Evolutionary conservation across 495 filamentous ascomycete species (phyloP), one percentile per base, ranked within the genome.

Genomic region (Apodospora peruviana): DNA sequence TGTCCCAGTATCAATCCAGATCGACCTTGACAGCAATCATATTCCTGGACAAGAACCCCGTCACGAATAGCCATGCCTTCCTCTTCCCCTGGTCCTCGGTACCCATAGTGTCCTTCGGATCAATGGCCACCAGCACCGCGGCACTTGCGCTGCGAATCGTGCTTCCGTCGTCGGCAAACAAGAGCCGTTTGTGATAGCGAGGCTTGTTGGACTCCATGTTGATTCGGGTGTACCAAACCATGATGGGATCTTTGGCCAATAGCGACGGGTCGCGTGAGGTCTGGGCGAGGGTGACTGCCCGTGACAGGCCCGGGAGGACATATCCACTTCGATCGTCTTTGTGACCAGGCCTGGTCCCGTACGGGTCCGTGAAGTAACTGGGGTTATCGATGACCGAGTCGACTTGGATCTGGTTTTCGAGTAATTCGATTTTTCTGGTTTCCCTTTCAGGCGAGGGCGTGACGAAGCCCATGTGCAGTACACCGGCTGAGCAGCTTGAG

Each of bases 101-200:
- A 4, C 66, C 68, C 20, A 50, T 59, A 19, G 18, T 42, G 7
- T 67, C 64, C 23, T 17, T 24, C 0, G 71, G 71, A 49, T 80
- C 67, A 50, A 81, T 71, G 0, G 76, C 68, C 3, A 85, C 65
- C 40, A 84, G 47, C 0, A 82, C 71, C 0, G 78, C 75, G 0
- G 74, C 69, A 55, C 76, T 82, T 11, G 68, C 73, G 14, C 63
- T 68, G 20, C 76, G 62, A 50, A 85, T 66, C 41, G 57, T 62
- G 7, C 52, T 65, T 5, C 82, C 79, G 50, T 82, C 78, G 55
- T 85, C 82, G 50, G 77, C 74, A 50, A 84, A 82, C 9, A 85
- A 27, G 16, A 83, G 16, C 17, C 55, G 61, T 40, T 65, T 67
- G 32, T 75, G 71, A 68, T 73, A 75, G 2, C 48, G 37, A 1